phyloP scores from a whole-genome alignment of 1,284 basidiomycete genomes.

The Lentinus polychrous region DNA sequence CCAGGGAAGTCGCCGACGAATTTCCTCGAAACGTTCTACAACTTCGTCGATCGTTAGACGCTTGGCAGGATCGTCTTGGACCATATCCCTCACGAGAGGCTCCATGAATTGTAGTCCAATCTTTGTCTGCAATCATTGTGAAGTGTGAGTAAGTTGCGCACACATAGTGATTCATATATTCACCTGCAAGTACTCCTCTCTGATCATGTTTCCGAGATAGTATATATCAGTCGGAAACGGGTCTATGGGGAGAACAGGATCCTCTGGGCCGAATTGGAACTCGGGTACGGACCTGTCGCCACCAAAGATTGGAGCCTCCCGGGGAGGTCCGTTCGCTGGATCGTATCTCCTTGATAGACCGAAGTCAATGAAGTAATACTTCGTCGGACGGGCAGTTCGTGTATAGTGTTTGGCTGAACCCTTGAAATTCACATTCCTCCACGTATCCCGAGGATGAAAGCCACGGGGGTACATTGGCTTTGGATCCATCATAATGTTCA shows the following conservation, averaged over 20 bases:
- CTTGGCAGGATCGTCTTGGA: conserved; percentile 6
- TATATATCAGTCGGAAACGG: conserved; percentile 26
- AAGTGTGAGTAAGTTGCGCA: conserved; percentile 23
- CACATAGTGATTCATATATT: conserved; percentile 22
- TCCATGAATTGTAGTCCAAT: conserved; percentile 11
- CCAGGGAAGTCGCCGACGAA: not conserved
- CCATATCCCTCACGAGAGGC: conserved; percentile 5
- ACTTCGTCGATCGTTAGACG: conserved; percentile 11
- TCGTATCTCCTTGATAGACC: conserved; percentile 26
- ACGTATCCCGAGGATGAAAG: conserved; percentile 19
- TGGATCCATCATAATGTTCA: conserved; percentile 37
- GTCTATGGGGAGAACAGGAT: conserved; percentile 14
- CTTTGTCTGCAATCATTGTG: conserved; percentile 10
- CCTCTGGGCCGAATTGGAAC: conserved; percentile 16
- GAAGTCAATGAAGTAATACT: conserved; percentile 32
- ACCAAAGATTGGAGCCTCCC: conserved; percentile 12
- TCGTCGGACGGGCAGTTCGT: conserved; percentile 23
- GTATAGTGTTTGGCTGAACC: conserved; percentile 20
- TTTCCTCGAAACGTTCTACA: conserved; percentile 6
- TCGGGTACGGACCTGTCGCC: conserved; percentile 22
- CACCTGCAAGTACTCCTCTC: conserved; percentile 22
- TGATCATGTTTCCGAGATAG: conserved; percentile 23
- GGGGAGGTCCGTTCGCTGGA: conserved; percentile 4
- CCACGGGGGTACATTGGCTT: conserved; percentile 20
- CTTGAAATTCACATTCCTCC: conserved; percentile 14